Percentiles rank a stretch among this genome's conserved stretches.
Evolutionary conservation across 2,329 filamentous ascomycete species (phyloP).

Genomic region (Paracamarosporium sp.): DNA sequence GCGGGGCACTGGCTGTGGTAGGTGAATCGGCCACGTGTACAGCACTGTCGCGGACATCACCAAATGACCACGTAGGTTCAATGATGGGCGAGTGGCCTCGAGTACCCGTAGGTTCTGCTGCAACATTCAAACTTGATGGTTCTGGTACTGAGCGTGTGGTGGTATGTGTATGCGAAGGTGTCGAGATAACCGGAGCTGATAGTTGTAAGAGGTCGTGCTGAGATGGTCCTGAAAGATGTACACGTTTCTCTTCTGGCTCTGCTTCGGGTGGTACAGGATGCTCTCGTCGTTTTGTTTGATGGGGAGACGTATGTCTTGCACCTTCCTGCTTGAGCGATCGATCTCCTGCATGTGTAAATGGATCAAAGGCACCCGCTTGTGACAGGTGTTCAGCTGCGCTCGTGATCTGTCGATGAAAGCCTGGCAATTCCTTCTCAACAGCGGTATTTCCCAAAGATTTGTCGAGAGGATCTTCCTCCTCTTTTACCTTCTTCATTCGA

Average conservation of each 20-base stretch:
- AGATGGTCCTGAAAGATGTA: constrained; percentile 31
- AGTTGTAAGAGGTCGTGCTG: constrained; percentile 10
- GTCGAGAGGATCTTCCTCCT: constrained; percentile 16
- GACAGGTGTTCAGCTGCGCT: constrained; percentile 26
- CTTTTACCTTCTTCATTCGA: constrained; percentile 20
- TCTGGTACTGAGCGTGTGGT: constrained; percentile 6
- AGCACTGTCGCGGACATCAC: constrained; percentile 53
- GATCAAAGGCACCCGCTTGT: constrained; percentile 18
- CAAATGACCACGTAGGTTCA: constrained; percentile 46
- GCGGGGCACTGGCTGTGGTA: constrained; percentile 35
- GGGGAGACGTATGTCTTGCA: constrained; percentile 15
- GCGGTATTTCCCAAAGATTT: constrained; percentile 8
- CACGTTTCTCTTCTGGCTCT: constrained; percentile 43
- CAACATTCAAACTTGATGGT: not conserved
- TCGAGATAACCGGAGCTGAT: constrained; percentile 12
- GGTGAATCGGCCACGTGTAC: constrained; percentile 55
- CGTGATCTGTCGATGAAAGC: too few relatives aligned
- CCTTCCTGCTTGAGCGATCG: constrained; percentile 3
- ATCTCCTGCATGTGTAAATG: constrained; percentile 14
- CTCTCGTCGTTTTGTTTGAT: constrained; percentile 40
- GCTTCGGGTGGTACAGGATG: constrained; percentile 40
- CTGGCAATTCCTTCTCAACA: constrained; percentile 7
- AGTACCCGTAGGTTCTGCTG: constrained; percentile 8
- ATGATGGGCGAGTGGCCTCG: constrained; percentile 15
- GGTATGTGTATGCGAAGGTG: not conserved